Base-by-base conservation (phyloP, 2,329 filamentous ascomycete species). In the Nemania serpens region DNA sequence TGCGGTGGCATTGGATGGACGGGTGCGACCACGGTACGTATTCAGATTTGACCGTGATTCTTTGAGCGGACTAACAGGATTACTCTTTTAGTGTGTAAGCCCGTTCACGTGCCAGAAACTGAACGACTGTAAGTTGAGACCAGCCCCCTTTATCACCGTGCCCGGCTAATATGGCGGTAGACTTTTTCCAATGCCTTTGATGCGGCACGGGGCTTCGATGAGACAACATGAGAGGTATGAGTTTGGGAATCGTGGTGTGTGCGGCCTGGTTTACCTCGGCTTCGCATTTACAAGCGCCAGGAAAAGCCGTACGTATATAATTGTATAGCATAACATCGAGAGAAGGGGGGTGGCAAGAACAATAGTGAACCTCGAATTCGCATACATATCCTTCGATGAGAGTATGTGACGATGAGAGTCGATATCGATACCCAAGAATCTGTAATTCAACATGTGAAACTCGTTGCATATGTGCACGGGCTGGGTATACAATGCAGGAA, bases 151-250 rank as follows among this genome's bases (percentile, higher is more conserved):
- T 13, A 34, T 9, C 6, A 18, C 15, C 11, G 10, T 4, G 4
- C 22, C 10, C 4, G 15, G 43, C 55, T 62, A n/a, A 61, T 46
- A 33, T n/a, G 10, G 4, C 12, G 5, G 17, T 18, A 65, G 62
- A 59, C 25, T 65, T 53, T 10, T 63, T 5, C 37, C 62, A 65
- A 56, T 65, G 62, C 45, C 45, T 65, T 39, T 62, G 18, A 63
- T 53, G 11, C 13, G 11, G 29, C 13, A 6, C 4, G 17, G 18
- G 25, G 13, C 22, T 29, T 11, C 42, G 2, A 9, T n/a, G 7
- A n/a, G 22, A 11, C 11, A 9, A 6, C 12, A 9, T n/a, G 42
- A 48, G 1, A 41, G 39, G 5, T 12, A 9, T 9, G n/a, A 42
- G n/a, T 6, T 20, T 42, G 41, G 3, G 41, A n/a, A 10, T 18